These are phyloP conservation scores for Telfairia occidentalis DNA, from an alignment of 331 rosid species.

Conservation along the genomic window DNA sequence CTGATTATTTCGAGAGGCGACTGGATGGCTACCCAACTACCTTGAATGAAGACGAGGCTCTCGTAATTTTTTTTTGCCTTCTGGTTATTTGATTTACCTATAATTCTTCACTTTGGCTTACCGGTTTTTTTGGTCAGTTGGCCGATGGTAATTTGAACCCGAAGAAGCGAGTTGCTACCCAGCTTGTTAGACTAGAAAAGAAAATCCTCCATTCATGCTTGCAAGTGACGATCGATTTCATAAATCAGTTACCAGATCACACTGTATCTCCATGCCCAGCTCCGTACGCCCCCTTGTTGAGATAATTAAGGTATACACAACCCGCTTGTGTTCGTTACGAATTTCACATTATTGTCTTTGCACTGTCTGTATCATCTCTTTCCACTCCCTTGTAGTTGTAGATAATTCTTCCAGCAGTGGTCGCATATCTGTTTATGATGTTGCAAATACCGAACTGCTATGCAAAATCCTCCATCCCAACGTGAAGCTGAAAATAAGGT, in stretches of 20 bases:
- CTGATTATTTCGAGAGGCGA: constrained; percentile 63
- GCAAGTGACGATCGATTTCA: constrained; percentile 47
- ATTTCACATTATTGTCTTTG: neutral
- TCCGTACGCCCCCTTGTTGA: constrained; percentile 67
- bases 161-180: constrained; percentile 79
- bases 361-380: constrained; percentile 3
- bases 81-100: neutral
- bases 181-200: constrained; percentile 65
- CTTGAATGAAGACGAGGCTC: constrained; percentile 68
- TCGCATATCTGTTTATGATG: neutral
- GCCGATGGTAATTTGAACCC: constrained; percentile 58
- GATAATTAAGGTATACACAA: constrained; percentile 18
- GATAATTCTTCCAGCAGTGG: constrained; percentile 16
- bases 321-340: neutral
- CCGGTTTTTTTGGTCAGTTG: constrained; percentile 39
- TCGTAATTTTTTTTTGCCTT: constrained; percentile 34
- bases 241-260: constrained; percentile 63
- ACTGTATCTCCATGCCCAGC: constrained; percentile 84
- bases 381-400: neutral
- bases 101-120: constrained; percentile 8
- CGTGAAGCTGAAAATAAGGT: neutral
- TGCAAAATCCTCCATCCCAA: neutral
- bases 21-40: constrained; percentile 82
- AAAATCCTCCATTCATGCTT: constrained; percentile 86
- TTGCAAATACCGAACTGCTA: neutral